Evolutionary conservation across 2,329 filamentous ascomycete genomes (phyloP), one percentile per base, ranked within the genome.

Genomic region (Diplodia corticola): DNA sequence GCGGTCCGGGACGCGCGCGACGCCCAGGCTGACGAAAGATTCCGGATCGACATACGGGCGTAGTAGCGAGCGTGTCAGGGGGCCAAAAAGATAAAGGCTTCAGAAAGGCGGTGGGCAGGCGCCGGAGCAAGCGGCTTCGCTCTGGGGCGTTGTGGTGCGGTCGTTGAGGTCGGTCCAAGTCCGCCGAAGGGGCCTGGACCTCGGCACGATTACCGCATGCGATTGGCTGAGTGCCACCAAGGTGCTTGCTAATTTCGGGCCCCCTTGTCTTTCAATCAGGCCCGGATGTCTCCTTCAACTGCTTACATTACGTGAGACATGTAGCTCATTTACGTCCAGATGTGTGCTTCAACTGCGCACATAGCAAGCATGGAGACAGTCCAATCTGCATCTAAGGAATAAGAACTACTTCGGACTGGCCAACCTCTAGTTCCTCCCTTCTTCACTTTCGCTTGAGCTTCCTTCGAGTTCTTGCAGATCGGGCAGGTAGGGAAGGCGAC

Each of bases 161-260:
- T 35, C 57, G 30, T 49, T n/a, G 57, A 61, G 15, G 57, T 61
- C 44, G 57, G 57, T n/a, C n/a, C n/a, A 61, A 44, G 40, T 49
- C 13, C 57, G 54, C 24, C 24, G 57, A 30, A 44, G 55, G 26
- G 55, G 17, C 55, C 17, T 24, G 55, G 44, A 35, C 57, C 57
- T 61, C 57, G 57, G 57, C 15, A 48, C 15, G 24, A 20, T 60
- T 60, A 17, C 55, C 55, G 6, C 9, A 33, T 28, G 24, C 44
- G 44, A 61, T 61, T 61, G 28, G 57, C 28, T 33, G 51, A 7
- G 40, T 40, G 40, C 40, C 40, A 44, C 17, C 40, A 44, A 20
- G 40, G 17, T 44, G 40, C 40, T 44, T 44, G 40, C 40, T 44
- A 44, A 20, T 44, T 20, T 44, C 20, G 17, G n/a, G 17, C 20